phyloP scores from a whole-genome alignment of 2,329 filamentous ascomycete genomes.

The Cephalotrichum gorgonifer region DNA sequence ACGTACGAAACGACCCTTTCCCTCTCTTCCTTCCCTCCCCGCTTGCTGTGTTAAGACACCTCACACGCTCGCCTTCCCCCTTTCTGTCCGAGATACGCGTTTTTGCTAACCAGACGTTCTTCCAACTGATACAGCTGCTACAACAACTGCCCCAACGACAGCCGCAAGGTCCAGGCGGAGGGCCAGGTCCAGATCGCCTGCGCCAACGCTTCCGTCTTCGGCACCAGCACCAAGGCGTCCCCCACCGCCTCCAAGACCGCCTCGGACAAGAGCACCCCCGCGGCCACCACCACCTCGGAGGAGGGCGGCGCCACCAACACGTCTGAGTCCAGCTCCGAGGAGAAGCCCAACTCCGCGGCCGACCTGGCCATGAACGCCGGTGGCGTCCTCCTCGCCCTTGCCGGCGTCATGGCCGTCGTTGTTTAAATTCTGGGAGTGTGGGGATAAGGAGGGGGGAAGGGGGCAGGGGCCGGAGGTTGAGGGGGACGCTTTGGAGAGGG shows the following conservation, averaged over 20 bases:
- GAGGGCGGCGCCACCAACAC: conserved; percentile 11
- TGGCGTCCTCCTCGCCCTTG: conserved; percentile 23
- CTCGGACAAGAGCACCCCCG: conserved; percentile 10
- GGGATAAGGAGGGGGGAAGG: background rate
- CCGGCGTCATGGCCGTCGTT: conserved; percentile 24
- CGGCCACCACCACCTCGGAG: conserved; percentile 12
- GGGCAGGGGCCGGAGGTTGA: background rate
- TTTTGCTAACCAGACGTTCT: background rate
- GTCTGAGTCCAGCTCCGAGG: conserved; percentile 5
- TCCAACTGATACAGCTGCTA: conserved; percentile 30
- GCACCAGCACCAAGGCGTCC: conserved; percentile 13
- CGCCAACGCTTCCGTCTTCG: conserved; percentile 21
- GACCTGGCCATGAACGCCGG: conserved; percentile 20
- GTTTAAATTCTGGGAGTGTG: too few relatives aligned
- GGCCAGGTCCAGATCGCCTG: conserved; percentile 33
- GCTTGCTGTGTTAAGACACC: too few relatives aligned
- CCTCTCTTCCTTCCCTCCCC: too few relatives aligned
- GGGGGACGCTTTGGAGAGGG: too few relatives aligned
- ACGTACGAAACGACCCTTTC: too few relatives aligned
- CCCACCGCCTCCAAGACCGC: conserved; percentile 27
- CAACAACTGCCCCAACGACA: conserved; percentile 45
- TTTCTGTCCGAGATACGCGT: background rate
- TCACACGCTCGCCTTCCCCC: background rate
- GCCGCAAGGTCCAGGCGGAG: conserved; percentile 20
- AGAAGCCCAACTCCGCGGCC: conserved; percentile 14